Base-by-base conservation (phyloP, 2,329 filamentous ascomycete species). In the Nigrospora oryzae region DNA sequence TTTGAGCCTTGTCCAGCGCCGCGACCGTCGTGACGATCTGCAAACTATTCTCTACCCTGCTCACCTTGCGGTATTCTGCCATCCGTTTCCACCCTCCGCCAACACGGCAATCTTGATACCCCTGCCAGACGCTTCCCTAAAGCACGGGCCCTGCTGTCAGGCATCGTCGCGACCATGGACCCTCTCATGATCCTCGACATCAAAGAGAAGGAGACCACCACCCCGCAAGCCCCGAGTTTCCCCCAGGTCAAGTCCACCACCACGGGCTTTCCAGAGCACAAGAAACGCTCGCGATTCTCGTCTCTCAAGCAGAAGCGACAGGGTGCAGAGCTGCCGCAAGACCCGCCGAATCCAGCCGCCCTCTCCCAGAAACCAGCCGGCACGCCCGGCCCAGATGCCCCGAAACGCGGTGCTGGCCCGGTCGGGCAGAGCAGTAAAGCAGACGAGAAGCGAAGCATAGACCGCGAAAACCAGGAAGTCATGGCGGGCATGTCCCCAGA, bases 241-340 rank as follows among this genome's bases (percentile, higher is more conserved):
- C 82, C 84, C 13, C 73, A 74, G 39, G 67, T 78, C 36, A 78
- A 77, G 42, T 65, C 69, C 11, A 68, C 71, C 16, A 64, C 71
- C 5, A 81, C 78, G 12, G 93, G 93, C 1, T 97, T 97, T 54
- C 93, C 93, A n/a, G 80, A 83, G 47, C 90, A 89, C 63, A 93
- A 86, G 63, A 89, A 86, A 61, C 81, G 90, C 52, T 74, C 72
- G 45, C 76, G 77, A 46, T 66, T 78, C 8, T 95, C 89, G 2
- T 77, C 84, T 2, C 95, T 95, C 69, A 95, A 89, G 61, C 82
- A 87, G 56, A 78, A 81, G 57, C 73, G 77, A 49, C 65, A 70
- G 41, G 50, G 58, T 11, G 40, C 53, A 37, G 45, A 50, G 30
- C 45, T 63, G 51, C 52, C 62, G 12, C 50, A 55, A 35, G 49